Conservation (phyloP, 2,329 filamentous ascomycete species). For the Chaetomium sp. region DNA sequence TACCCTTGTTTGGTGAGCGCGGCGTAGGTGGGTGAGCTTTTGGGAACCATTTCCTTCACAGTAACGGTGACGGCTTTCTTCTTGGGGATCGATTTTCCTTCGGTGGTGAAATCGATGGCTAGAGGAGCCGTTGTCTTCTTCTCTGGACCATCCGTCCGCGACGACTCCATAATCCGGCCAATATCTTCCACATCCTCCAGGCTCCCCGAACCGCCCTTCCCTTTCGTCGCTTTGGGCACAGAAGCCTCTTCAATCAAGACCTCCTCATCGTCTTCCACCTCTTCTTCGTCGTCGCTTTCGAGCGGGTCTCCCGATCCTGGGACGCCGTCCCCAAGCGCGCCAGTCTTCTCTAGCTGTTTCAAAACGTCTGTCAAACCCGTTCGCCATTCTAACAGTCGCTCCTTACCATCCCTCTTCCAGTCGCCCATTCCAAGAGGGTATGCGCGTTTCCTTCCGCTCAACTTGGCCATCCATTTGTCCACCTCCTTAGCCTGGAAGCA, state of each 20-base stretch:
- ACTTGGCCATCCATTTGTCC: slow-evolving; percentile 95
- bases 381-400: slow-evolving; percentile 70
- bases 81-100: slow-evolving; percentile 47
- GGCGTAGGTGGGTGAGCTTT: slow-evolving; percentile 78
- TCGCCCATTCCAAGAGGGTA: slow-evolving; percentile 87
- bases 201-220: slow-evolving; percentile 37
- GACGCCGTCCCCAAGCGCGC: slow-evolving; percentile 57
- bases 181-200: slow-evolving; percentile 84
- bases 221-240: slow-evolving; percentile 33
- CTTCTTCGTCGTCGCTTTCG: slow-evolving; percentile 75
- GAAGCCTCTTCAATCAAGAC: slow-evolving; percentile 43
- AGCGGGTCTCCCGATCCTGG: slow-evolving; percentile 74
- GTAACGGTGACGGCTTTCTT: slow-evolving; percentile 40
- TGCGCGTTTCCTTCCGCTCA: slow-evolving; percentile 78
- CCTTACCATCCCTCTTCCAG: slow-evolving; percentile 63
- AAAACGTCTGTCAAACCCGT: slow-evolving; percentile 67
- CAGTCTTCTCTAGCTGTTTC: slow-evolving; percentile 53
- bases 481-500: slow-evolving; percentile 87
- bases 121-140: slow-evolving; percentile 44
- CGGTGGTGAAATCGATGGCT: slow-evolving; percentile 81
- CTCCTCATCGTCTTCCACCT: slow-evolving; percentile 53
- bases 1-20: slow-evolving; percentile 95
- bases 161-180: slow-evolving; percentile 54
- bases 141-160: slow-evolving; percentile 30
- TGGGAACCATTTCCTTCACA: slow-evolving; percentile 90